These are phyloP conservation scores for Phaeolepiota aurea DNA, from an alignment of 768 basidiomycete genomes.

Conservation along the genomic window DNA sequence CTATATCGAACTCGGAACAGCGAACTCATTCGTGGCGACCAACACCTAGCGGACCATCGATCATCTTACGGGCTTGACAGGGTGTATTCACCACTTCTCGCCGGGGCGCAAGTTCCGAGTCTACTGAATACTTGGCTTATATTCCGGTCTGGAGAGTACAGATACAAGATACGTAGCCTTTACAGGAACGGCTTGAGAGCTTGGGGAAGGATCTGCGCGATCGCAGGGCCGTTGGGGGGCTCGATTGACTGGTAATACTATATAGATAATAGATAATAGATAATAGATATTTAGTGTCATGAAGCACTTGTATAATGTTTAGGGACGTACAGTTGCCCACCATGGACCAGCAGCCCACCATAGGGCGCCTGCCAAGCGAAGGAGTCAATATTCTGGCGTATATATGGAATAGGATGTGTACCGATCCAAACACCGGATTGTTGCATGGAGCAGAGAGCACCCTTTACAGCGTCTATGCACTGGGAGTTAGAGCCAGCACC, in stretches of 20 bases:
- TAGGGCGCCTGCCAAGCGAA: slow-evolving; percentile 10
- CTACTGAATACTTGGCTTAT: no score
- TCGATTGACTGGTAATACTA: slow-evolving; percentile 56
- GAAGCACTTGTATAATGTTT: no score
- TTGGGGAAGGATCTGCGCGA: slow-evolving; percentile 41
- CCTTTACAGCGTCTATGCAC: slow-evolving; percentile 41
- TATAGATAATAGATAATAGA: no score
- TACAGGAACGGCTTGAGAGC: slow-evolving; percentile 16
- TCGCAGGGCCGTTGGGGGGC: slow-evolving; percentile 48
- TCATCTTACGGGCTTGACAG: no score
- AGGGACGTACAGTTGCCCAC: slow-evolving; percentile 47
- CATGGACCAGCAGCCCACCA: slow-evolving; percentile 64
- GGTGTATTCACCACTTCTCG: no score
- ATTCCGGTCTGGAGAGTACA: no score
- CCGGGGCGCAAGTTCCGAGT: no score
- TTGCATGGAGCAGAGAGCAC: slow-evolving; percentile 54
- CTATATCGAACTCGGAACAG: no score
- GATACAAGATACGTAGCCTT: no score
- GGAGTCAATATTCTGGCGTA: background rate
- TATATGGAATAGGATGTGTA: slow-evolving; percentile 7
- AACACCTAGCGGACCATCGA: no score
- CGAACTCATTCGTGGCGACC: no score
- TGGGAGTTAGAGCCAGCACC: slow-evolving; percentile 40
- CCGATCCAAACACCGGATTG: slow-evolving; percentile 53
- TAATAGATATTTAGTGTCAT: no score